These are phyloP conservation scores for Antarctomyces pellizariae DNA, from an alignment of 495 filamentous ascomycete genomes.

Conservation along the genomic window DNA sequence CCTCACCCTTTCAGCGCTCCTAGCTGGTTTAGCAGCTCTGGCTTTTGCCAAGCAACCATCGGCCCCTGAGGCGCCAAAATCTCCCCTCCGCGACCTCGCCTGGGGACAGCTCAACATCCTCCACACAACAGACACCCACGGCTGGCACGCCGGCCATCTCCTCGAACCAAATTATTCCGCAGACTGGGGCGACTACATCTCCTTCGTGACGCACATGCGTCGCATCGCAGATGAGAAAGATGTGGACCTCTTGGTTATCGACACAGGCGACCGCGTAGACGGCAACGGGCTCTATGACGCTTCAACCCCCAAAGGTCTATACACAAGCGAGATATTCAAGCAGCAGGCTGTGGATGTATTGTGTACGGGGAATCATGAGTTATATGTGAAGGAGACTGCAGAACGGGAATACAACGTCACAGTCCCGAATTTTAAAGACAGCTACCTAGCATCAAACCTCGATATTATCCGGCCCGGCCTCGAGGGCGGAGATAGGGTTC, in stretches of 20 bases:
- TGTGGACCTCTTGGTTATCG: slow-evolving; percentile 66
- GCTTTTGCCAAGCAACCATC: slow-evolving; percentile 46
- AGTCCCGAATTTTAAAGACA: slow-evolving; percentile 51
- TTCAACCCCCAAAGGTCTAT: slow-evolving; percentile 66
- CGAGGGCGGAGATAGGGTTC: slow-evolving; percentile 40
- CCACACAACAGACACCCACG: slow-evolving; percentile 85
- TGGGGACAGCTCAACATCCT: slow-evolving; percentile 92
- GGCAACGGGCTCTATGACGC: slow-evolving; percentile 94
- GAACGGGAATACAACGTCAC: slow-evolving; percentile 52
- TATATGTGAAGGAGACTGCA: slow-evolving; percentile 62
- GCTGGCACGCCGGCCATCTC: slow-evolving; percentile 86
- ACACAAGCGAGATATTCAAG: slow-evolving; percentile 63
- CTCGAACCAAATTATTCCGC: slow-evolving; percentile 82
- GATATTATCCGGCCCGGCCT: slow-evolving; percentile 67
- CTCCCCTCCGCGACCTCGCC: slow-evolving; percentile 56
- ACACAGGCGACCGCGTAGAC: slow-evolving; percentile 86
- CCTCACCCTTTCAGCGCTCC: slow-evolving; percentile 7
- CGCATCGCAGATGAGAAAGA: slow-evolving; percentile 52
- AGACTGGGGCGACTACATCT: slow-evolving; percentile 96
- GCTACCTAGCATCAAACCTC: slow-evolving; percentile 75
- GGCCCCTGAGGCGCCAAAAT: slow-evolving; percentile 54
- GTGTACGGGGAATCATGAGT: slow-evolving; percentile 83
- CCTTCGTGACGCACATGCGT: slow-evolving; percentile 65
- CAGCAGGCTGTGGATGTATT: slow-evolving; percentile 68
- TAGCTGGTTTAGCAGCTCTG: slow-evolving; percentile 12